These are phyloP conservation scores for Crassisporium funariophilum DNA, from an alignment of 768 basidiomycete genomes.

Conservation along the genomic window DNA sequence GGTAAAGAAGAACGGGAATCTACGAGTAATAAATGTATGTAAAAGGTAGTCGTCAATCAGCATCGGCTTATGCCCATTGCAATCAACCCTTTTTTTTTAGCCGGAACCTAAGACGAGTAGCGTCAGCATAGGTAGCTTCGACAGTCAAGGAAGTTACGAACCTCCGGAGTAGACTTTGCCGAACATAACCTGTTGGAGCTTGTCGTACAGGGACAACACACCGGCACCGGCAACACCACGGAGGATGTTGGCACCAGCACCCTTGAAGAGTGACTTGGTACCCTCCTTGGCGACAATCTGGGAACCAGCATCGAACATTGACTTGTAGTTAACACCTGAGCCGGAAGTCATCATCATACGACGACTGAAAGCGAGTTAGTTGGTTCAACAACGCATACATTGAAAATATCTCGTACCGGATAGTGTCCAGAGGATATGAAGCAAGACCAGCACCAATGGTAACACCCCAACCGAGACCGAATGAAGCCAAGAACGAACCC, in stretches of 20 bases:
- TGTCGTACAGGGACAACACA: slow-evolving; percentile 99
- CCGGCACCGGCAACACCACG: slow-evolving; percentile 99
- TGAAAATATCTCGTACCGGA: slow-evolving; percentile 58
- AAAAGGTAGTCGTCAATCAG: slow-evolving; percentile 21
- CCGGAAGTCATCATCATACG: slow-evolving; percentile 99
- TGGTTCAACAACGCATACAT: slow-evolving; percentile 6
- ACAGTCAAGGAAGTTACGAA: slow-evolving; percentile 21
- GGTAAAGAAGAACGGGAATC: slow-evolving; percentile 36
- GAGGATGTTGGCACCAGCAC: slow-evolving; percentile 93
- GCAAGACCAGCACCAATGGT: slow-evolving; percentile 99
- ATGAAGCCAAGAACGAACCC: slow-evolving; percentile 97
- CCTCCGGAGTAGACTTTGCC: slow-evolving; percentile 99
- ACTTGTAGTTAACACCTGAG: slow-evolving; percentile 94
- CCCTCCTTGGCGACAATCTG: slow-evolving; percentile 98
- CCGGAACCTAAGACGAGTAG: slow-evolving; percentile 41
- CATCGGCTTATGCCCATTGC: slow-evolving; percentile 14
- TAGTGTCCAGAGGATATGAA: slow-evolving; percentile 92
- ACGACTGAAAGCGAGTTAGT: slow-evolving; percentile 64
- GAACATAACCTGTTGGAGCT: slow-evolving; percentile 94
- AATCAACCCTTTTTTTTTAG: slow-evolving; percentile 36
- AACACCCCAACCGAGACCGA: slow-evolving; percentile 98
- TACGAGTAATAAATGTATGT: slow-evolving; percentile 39
- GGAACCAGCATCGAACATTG: slow-evolving; percentile 95
- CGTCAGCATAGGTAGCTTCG: slow-evolving; percentile 1
- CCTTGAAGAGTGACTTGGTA: slow-evolving; percentile 95